Evolutionary conservation across 2,329 filamentous ascomycete species (phyloP).

Genomic region (Penicillium hordei): DNA sequence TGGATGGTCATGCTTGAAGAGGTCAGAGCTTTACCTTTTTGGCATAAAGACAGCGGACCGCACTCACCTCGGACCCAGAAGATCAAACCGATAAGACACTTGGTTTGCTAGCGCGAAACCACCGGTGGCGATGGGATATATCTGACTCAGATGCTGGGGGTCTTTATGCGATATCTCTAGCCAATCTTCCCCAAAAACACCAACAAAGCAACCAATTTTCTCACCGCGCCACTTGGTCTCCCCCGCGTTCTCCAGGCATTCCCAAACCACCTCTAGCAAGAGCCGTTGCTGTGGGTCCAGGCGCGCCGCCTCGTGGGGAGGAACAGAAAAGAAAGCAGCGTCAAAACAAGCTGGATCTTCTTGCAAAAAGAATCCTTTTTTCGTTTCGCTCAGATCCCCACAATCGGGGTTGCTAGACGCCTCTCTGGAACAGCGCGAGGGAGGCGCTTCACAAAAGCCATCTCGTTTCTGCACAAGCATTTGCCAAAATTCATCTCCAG

Average conservation of each 20-base stretch:
- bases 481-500: slow-evolving; percentile 22
- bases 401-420: slow-evolving; percentile 25
- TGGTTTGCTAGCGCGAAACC: slow-evolving; percentile 27
- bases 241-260: slow-evolving; percentile 35
- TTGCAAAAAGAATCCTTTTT: slow-evolving; percentile 32
- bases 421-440: slow-evolving; percentile 27
- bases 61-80: slow-evolving; percentile 25
- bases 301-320: slow-evolving; percentile 21
- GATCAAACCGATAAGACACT: slow-evolving; percentile 26
- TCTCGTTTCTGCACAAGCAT: slow-evolving; percentile 24
- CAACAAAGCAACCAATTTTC: slow-evolving; percentile 31
- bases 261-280: slow-evolving; percentile 35
- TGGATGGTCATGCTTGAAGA: slow-evolving; percentile 33
- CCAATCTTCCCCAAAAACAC: slow-evolving; percentile 30
- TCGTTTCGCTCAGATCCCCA: slow-evolving; percentile 10
- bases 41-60: not conserved
- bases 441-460: slow-evolving; percentile 20
- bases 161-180: slow-evolving; percentile 22
- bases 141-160: slow-evolving; percentile 15
- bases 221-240: slow-evolving; percentile 31
- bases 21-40: not conserved
- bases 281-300: slow-evolving; percentile 37
- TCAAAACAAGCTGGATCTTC: slow-evolving; percentile 31
- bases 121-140: slow-evolving; percentile 15
- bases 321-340: slow-evolving; percentile 30